Conservation (phyloP, 345 rosid species). For the Bruguiera gymnorhiza region DNA sequence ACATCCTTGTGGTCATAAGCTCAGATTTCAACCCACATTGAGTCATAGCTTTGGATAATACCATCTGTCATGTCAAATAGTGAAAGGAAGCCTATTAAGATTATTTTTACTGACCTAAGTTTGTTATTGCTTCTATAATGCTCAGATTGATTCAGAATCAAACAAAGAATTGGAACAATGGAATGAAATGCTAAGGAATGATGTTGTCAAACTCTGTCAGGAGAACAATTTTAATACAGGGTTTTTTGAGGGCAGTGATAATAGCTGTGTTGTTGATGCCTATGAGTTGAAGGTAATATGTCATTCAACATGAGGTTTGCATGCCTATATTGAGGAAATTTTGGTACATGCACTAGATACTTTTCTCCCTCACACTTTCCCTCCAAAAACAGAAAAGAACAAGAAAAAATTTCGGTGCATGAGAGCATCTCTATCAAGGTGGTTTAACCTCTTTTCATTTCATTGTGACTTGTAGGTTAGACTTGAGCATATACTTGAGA, state of each 20-base stretch:
- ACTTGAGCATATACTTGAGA: slow-evolving; percentile 95
- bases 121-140: slow-evolving; percentile 1
- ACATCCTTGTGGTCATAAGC: neutral
- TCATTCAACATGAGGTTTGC: neutral
- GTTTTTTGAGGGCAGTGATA: slow-evolving; percentile 89
- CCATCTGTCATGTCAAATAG: neutral
- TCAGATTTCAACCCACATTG: neutral
- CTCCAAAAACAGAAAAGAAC: too few species aligned
- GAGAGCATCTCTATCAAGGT: too few species aligned
- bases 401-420: too few species aligned
- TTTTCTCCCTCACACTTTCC: too few species aligned
- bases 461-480: slow-evolving; percentile 58
- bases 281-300: slow-evolving; percentile 85
- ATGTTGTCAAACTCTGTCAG: slow-evolving; percentile 82
- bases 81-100: too few species aligned
- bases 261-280: slow-evolving; percentile 74
- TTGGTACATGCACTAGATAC: neutral
- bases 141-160: slow-evolving; percentile 80
- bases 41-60: neutral
- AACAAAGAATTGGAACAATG: slow-evolving; percentile 95
- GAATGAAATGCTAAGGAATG: slow-evolving; percentile 88
- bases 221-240: slow-evolving; percentile 92
- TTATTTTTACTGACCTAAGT: neutral
- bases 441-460: neutral
- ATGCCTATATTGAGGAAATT: slow-evolving; percentile 3